Evolutionary conservation across 805 yeast genomes (phyloP).

Genomic region (Hanseniaspora hatyaiensis): DNA sequence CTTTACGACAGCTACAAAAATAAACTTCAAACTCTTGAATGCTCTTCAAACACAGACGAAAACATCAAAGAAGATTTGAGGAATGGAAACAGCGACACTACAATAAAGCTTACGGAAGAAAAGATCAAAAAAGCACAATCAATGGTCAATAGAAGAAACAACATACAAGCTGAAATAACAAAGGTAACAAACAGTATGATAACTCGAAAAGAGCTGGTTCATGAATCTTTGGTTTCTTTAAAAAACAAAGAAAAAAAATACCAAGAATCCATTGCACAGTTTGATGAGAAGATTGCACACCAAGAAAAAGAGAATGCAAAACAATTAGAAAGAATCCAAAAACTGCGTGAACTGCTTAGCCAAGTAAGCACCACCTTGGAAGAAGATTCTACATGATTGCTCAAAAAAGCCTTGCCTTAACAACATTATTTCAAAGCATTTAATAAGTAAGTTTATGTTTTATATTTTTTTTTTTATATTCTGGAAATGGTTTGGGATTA

Average conservation of each 20-base stretch:
- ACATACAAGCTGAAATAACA: not conserved
- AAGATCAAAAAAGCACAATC: not conserved
- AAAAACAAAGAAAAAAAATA: not conserved
- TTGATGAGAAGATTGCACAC: not conserved
- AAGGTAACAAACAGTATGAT: not conserved
- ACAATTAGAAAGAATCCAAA: not conserved
- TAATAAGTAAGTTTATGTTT: not conserved
- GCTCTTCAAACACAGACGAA: too few species aligned
- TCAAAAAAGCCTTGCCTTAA: too few species aligned
- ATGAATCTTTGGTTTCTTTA: not conserved
- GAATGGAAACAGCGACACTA: too few species aligned
- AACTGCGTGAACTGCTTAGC: not conserved
- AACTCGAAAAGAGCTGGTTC: not conserved
- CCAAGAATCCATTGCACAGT: not conserved
- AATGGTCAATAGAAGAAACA: constrained; percentile 5
- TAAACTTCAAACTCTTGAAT: too few species aligned
- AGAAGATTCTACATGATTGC: too few species aligned
- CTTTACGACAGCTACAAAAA: not conserved
- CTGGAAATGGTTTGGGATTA: constrained; percentile 9
- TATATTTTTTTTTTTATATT: constrained; percentile 1
- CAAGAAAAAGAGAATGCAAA: not conserved
- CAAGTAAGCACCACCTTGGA: not conserved
- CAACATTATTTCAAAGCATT: not conserved
- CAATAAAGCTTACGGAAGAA: not conserved
- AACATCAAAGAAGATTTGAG: too few species aligned